phyloP scores from a whole-genome alignment of 148 eudicot species.

The Rhododendron williamsianum region DNA sequence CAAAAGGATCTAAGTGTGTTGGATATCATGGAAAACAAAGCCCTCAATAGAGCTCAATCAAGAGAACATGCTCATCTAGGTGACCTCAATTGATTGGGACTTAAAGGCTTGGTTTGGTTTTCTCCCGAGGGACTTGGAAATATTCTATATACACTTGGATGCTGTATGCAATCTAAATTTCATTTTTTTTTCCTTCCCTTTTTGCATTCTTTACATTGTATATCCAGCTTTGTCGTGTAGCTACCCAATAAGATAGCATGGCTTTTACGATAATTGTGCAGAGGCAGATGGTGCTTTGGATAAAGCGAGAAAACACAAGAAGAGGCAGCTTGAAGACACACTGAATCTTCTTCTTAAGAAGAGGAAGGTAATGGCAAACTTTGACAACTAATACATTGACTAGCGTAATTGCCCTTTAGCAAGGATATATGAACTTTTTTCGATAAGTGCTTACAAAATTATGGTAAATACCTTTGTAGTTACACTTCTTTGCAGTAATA shows the following conservation, averaged over 20 bases:
- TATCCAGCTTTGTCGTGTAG: slow-evolving; percentile 4
- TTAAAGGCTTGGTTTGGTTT: neutral
- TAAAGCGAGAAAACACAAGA: slow-evolving; percentile 97
- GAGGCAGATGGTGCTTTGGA: slow-evolving; percentile 99
- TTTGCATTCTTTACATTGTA: neutral
- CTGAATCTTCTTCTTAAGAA: slow-evolving; percentile 76
- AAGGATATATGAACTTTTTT: neutral
- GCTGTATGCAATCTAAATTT: neutral
- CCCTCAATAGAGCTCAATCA: neutral
- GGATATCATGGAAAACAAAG: neutral
- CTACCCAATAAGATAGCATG: neutral
- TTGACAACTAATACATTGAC: neutral
- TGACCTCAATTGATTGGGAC: neutral
- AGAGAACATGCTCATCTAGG: neutral
- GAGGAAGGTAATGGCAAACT: slow-evolving; percentile 52
- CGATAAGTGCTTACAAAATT: neutral
- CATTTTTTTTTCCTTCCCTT: neutral
- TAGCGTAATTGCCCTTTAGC: neutral
- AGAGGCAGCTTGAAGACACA: slow-evolving; percentile 95
- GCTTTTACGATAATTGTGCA: slow-evolving; percentile 23
- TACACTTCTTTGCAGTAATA: neutral
- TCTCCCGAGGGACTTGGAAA: neutral
- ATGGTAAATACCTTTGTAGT: neutral
- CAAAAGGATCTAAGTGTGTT: neutral
- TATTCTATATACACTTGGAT: neutral